Base-by-base conservation (phyloP, 768 basidiomycete genomes). In the Rhodotorula sphaerocarpa region DNA sequence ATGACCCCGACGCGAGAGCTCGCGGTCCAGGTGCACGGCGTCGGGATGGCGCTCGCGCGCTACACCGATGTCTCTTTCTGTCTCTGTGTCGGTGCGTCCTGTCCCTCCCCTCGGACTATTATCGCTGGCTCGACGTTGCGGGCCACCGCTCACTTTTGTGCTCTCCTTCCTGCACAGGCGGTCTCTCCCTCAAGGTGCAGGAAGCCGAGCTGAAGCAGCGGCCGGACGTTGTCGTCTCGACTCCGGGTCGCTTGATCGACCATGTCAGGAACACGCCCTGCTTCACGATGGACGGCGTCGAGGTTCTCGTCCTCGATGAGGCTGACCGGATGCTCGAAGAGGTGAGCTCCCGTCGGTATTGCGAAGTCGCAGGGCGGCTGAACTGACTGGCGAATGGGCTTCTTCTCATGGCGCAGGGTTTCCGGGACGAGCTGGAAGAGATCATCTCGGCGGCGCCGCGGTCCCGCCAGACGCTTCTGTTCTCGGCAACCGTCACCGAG, bases 401-500 rank as follows among this genome's bases (percentile, higher is more conserved):
- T n/a, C n/a, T n/a, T 5, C 12, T 7, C 2, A 2, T 10, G 20
- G 1, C 41, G 9, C 88, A 91, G 75, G 95, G 92, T 31, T 99
- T 97, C 77, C 84, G 86, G 11, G 95, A 92, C 74, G 95, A 97
- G 75, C 79, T 99, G 39, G 79, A 83, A 23, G 95, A 99, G 76
- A 95, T 99, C 70, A 84, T 97, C 76, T 86, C 85, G 71, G 82
- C 87, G 50, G 66, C 70, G 0, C 71, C 72, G 4, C 63, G 75
- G 57, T 74, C 73, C 20, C 83, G 95, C 42, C 95, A 97, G 74
- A 97, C 95, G 6, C 93, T 99, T 90, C 80, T 99, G 42, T 99
- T 99, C 77, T 95, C 91, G 1, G 95, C 95, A 4, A 99, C 95
- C 2, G 97, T 97, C 87, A 96, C 92, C 7, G 95, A 99, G 75